phyloP scores from a whole-genome alignment of 441 rosid species.

The Biscutella laevigata region DNA sequence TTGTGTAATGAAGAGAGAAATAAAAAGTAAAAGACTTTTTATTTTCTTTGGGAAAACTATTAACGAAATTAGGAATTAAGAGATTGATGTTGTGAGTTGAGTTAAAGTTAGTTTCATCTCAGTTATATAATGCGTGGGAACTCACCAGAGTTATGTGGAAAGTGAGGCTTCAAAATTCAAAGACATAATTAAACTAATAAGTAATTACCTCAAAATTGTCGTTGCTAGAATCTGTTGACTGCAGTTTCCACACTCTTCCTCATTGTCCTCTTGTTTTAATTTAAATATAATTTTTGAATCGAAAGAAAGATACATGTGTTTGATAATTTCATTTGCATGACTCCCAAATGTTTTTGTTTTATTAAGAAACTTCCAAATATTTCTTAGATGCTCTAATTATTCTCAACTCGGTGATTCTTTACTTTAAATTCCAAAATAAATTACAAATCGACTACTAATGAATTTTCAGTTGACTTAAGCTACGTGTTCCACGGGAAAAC shows the following conservation, averaged over 20 bases:
- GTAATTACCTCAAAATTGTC: background rate
- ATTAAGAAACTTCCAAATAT: background rate
- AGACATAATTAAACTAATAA: background rate
- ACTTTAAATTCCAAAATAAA: no score
- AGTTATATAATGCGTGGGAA: slow-evolving; percentile 25
- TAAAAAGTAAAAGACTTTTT: background rate
- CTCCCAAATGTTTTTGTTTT: slow-evolving; percentile 16
- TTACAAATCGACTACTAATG: no score
- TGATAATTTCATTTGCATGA: slow-evolving; percentile 17
- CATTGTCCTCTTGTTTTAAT: background rate
- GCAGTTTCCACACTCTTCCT: slow-evolving; percentile 21
- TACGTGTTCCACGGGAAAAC: slow-evolving; percentile 6
- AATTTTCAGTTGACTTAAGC: no score
- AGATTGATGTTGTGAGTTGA: slow-evolving; percentile 8
- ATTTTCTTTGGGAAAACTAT: slow-evolving; percentile 13
- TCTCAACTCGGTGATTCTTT: background rate
- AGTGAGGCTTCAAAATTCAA: slow-evolving; percentile 21
- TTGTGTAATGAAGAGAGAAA: slow-evolving; percentile 9
- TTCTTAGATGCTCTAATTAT: slow-evolving; percentile 4
- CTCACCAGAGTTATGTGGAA: slow-evolving; percentile 24
- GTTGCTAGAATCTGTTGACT: no score
- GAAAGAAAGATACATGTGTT: slow-evolving; percentile 4
- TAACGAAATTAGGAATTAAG: slow-evolving; percentile 4
- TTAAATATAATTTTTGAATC: background rate
- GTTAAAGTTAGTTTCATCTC: slow-evolving; percentile 10